These are phyloP conservation scores for Asterophora lycoperdoides DNA, from an alignment of 768 basidiomycete species.

Conservation along the genomic window DNA sequence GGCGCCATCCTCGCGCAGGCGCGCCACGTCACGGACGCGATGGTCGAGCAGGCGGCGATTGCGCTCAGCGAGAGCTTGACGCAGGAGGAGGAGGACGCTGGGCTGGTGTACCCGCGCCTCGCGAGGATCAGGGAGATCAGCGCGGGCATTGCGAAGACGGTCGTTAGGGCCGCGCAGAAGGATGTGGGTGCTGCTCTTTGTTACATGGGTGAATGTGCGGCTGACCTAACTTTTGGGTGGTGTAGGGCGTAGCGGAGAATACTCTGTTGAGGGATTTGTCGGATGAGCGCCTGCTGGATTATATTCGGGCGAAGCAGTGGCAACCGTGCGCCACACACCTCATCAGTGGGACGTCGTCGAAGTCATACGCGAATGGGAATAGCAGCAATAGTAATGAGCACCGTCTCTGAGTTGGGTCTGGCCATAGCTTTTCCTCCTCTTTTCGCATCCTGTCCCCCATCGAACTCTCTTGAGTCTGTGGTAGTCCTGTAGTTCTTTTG, in stretches of 20 bases:
- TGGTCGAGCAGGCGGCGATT: conserved; percentile 66
- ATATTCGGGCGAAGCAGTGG: conserved; percentile 57
- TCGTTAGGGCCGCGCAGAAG: conserved; percentile 59
- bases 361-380: neutral
- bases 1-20: conserved; percentile 58
- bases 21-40: conserved; percentile 55
- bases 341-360: neutral
- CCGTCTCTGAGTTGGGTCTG: conserved; percentile 31
- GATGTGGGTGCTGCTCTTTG: conserved; percentile 38
- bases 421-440: no score
- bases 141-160: conserved; percentile 54
- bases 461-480: no score
- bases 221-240: neutral
- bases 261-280: conserved; percentile 41
- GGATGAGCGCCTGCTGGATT: conserved; percentile 43
- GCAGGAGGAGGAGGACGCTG: conserved; percentile 47
- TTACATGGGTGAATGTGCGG: neutral
- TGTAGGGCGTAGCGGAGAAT: conserved; percentile 44
- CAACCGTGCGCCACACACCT: conserved; percentile 31
- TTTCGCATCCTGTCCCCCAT: no score
- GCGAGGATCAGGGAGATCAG: conserved; percentile 64
- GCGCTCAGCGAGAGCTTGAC: conserved; percentile 56
- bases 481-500: no score
- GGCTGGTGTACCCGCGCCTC: conserved; percentile 67
- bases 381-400: conserved; percentile 7